phyloP scores from a whole-genome alignment of 78 protist genomes.

The Dictyostelium firmibasis region DNA sequence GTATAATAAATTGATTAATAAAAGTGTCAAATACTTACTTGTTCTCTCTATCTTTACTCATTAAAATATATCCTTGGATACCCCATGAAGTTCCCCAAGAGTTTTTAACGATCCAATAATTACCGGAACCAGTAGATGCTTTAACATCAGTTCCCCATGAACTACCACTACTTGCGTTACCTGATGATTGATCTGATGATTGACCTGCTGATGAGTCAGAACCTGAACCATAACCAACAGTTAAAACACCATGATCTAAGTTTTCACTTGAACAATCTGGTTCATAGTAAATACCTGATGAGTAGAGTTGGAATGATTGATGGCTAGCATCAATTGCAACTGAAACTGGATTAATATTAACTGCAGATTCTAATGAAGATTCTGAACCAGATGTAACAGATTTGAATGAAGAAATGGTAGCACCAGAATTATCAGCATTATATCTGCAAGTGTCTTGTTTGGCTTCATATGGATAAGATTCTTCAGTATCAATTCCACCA shows the following conservation, averaged over 20 bases:
- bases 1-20: no score
- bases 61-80: constrained; percentile 76
- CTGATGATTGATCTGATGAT: background rate
- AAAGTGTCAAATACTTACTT: no score
- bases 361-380: constrained; percentile 63
- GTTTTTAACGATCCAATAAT: constrained; percentile 95
- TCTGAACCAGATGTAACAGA: constrained; percentile 79
- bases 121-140: background rate
- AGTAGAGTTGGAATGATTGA: constrained; percentile 88
- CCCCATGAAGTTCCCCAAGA: constrained; percentile 94
- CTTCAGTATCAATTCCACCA: constrained; percentile 87
- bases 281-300: constrained; percentile 84
- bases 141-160: background rate
- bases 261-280: constrained; percentile 63
- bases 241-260: constrained; percentile 92
- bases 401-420: constrained; percentile 51
- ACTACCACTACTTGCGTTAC: background rate
- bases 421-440: constrained; percentile 27
- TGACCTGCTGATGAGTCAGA: constrained; percentile 2
- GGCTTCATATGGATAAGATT: constrained; percentile 80
- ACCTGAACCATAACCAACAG: constrained; percentile 87
- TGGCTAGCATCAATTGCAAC: constrained; percentile 93
- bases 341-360: constrained; percentile 82
- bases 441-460: constrained; percentile 75
- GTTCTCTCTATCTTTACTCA: constrained; percentile 81